Percentiles rank a stretch among this genome's conserved stretches.
These are phyloP conservation scores for Austroboletus eburneus DNA, from an alignment of 768 basidiomycete species.

Conservation along the genomic window DNA sequence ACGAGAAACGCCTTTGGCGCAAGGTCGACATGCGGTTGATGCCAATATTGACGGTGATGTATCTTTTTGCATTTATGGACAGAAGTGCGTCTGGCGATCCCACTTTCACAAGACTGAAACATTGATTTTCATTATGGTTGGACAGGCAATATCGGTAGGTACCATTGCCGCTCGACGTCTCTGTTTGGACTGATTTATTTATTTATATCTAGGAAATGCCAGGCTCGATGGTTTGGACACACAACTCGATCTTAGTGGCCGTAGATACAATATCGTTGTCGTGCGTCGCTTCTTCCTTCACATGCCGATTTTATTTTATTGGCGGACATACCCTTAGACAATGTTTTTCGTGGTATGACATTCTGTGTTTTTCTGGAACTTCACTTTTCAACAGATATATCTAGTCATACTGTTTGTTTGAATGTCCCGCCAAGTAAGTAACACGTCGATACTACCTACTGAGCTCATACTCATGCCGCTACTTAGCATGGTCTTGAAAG, in stretches of 20 bases:
- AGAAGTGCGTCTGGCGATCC: constrained; percentile 37
- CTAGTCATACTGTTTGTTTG: constrained; percentile 40
- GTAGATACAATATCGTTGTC: constrained; percentile 63
- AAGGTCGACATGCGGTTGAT: constrained; percentile 57
- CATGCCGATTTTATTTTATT: not conserved
- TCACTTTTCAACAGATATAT: not conserved
- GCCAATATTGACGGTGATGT: constrained; percentile 57
- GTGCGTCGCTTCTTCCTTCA: constrained; percentile 31
- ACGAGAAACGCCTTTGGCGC: constrained; percentile 52
- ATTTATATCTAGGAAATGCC: constrained; percentile 47
- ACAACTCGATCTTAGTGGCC: constrained; percentile 54
- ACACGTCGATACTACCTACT: no score
- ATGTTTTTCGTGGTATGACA: constrained; percentile 64
- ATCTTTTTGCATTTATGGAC: constrained; percentile 62
- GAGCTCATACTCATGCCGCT: not conserved
- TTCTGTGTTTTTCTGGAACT: not conserved
- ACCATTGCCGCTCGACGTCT: constrained; percentile 16
- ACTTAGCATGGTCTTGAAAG: constrained; percentile 46
- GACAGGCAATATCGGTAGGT: constrained; percentile 52
- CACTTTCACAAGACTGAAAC: no score
- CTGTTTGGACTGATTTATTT: not conserved
- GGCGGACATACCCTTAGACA: constrained; percentile 38
- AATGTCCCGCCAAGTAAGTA: constrained; percentile 64
- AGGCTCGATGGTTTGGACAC: constrained; percentile 57
- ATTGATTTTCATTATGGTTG: not conserved